A percentile compares a stretch with the other conserved stretches of the same genome.
Conservation (phyloP, 2,329 filamentous ascomycete genomes). For the Fusarium praegraminearum region DNA sequence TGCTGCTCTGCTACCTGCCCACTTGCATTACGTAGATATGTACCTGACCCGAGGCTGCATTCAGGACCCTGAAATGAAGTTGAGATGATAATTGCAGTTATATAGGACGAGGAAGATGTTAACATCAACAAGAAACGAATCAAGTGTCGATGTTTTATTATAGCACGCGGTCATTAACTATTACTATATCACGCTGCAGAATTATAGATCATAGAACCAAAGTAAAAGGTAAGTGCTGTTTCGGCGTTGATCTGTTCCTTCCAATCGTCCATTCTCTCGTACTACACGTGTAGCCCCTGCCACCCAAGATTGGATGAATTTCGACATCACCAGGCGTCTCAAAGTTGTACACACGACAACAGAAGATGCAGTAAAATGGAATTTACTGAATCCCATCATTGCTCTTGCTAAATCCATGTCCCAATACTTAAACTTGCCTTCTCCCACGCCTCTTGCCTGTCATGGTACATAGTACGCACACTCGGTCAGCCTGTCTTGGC, state of each 20-base stretch:
- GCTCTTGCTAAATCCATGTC: background rate
- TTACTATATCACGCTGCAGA: background rate
- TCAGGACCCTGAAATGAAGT: conserved; percentile 28
- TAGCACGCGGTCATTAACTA: background rate
- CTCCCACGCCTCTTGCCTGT: conserved; percentile 1
- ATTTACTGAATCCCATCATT: conserved; percentile 1
- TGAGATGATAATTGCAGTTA: background rate
- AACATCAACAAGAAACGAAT: background rate
- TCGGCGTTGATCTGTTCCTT: conserved; percentile 3
- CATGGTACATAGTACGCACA: background rate
- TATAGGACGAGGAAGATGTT: background rate
- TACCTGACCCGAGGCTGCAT: conserved; percentile 7
- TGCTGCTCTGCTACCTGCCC: background rate
- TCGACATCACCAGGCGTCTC: conserved; percentile 34
- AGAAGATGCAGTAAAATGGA: conserved; percentile 10
- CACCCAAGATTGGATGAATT: conserved; percentile 43
- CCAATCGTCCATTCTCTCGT: conserved; percentile 22
- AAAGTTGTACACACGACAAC: conserved; percentile 37
- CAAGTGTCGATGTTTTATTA: background rate
- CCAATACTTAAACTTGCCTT: conserved; percentile 13
- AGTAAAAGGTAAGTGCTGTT: background rate
- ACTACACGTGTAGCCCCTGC: conserved; percentile 47
- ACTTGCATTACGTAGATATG: conserved; percentile 12
- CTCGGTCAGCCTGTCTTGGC: conserved; percentile 18
- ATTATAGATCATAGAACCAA: background rate